Percentiles rank a stretch among this genome's conserved stretches.
Evolutionary conservation across 345 rosid genomes (phyloP).

Genomic region (Euphorbia tirucalli): DNA sequence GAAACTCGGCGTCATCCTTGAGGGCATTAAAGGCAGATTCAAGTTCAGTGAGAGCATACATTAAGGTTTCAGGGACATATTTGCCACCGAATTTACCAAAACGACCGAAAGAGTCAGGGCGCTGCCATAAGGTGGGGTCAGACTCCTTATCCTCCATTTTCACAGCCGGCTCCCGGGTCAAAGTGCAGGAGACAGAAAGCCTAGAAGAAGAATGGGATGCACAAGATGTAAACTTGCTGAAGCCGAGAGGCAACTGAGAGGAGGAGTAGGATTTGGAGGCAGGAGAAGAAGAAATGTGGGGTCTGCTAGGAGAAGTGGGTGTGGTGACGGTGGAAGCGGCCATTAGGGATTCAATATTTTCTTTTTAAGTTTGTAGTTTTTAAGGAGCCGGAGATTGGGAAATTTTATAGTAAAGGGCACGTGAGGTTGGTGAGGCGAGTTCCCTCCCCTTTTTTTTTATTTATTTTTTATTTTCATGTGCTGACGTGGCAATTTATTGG

Average conservation of each 20-base stretch:
- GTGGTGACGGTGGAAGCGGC: background rate
- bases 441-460: background rate
- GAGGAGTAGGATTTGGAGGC: background rate
- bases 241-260: conserved; percentile 4
- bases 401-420: background rate
- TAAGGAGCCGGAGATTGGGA: background rate
- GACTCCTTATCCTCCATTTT: conserved; percentile 37
- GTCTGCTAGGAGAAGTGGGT: background rate
- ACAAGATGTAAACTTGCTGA: conserved; percentile 18
- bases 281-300: conserved; percentile 13
- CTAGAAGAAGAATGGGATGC: conserved; percentile 14
- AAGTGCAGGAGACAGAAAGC: conserved; percentile 45
- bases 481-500: background rate
- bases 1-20: conserved; percentile 58
- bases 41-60: conserved; percentile 81
- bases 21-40: conserved; percentile 69
- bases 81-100: conserved; percentile 91
- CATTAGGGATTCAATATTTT: conserved; percentile 9
- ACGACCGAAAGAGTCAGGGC: conserved; percentile 88
- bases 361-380: background rate
- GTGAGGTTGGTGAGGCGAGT: background rate
- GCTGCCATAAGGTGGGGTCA: conserved; percentile 39
- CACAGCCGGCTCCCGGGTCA: conserved; percentile 44
- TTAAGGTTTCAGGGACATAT: conserved; percentile 89
- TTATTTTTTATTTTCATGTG: background rate